Conservation (phyloP, 495 filamentous ascomycete species). For the Talaromyces wortmannii region DNA sequence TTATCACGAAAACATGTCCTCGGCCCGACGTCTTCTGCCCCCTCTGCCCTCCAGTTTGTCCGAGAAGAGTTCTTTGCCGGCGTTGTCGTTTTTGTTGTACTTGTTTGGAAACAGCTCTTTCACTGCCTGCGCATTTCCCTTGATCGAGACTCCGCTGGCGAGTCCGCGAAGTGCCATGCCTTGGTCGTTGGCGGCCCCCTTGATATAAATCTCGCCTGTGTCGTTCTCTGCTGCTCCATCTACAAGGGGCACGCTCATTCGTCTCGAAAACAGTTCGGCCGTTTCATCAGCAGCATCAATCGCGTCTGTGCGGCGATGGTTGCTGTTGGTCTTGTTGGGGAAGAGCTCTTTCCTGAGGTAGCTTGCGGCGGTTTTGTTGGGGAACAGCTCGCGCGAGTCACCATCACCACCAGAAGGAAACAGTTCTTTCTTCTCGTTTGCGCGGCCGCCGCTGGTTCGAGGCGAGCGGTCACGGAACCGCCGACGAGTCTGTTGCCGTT, state of each 20-base stretch:
- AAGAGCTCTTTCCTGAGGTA: slow-evolving; percentile 62
- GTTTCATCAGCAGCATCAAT: slow-evolving; percentile 60
- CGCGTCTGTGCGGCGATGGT: slow-evolving; percentile 59
- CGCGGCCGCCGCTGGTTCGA: slow-evolving; percentile 8
- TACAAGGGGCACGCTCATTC: slow-evolving; percentile 45
- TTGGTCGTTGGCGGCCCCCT: slow-evolving; percentile 50
- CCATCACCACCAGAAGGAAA: slow-evolving; percentile 24
- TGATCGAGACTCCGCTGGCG: slow-evolving; percentile 38
- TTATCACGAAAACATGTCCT: slow-evolving; percentile 43
- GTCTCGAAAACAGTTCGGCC: slow-evolving; percentile 46
- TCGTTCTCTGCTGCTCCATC: slow-evolving; percentile 33
- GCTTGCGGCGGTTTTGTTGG: slow-evolving; percentile 38
- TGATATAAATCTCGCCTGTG: slow-evolving; percentile 46
- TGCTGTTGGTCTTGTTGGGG: slow-evolving; percentile 49
- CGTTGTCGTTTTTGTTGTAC: slow-evolving; percentile 50
- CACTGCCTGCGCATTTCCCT: slow-evolving; percentile 42
- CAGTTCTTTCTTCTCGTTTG: slow-evolving; percentile 39
- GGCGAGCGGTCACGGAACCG: slow-evolving; percentile 40
- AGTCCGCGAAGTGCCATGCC: slow-evolving; percentile 62
- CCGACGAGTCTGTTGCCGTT: slow-evolving; percentile 20
- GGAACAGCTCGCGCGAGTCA: slow-evolving; percentile 36
- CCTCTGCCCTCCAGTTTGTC: slow-evolving; percentile 45
- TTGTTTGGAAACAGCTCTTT: slow-evolving; percentile 69
- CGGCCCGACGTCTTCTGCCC: slow-evolving; percentile 37
- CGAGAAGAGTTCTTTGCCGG: slow-evolving; percentile 65